These are phyloP conservation scores for Candida lessepsii DNA, from an alignment of 805 yeast genomes.

Conservation along the genomic window DNA sequence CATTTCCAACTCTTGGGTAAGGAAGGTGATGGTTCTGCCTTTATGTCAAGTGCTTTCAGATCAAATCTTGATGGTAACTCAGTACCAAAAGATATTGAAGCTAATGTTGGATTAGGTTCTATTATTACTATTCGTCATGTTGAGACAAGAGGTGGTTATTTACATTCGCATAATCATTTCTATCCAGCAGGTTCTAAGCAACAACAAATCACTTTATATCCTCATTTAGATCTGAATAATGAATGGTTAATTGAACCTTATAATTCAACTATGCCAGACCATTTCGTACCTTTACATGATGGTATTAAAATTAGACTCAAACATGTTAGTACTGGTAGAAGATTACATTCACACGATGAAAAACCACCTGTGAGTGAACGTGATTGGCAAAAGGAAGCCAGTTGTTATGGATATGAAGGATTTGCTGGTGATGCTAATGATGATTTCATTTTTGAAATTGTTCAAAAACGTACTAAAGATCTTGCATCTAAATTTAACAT, in stretches of 20 bases:
- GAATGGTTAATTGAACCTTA: slow-evolving; percentile 70
- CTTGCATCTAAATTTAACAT: slow-evolving; percentile 55
- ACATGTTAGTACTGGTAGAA: slow-evolving; percentile 56
- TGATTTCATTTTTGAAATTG: slow-evolving; percentile 76
- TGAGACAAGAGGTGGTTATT: slow-evolving; percentile 73
- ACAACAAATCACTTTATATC: slow-evolving; percentile 79
- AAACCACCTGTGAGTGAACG: slow-evolving; percentile 72
- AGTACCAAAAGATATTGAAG: slow-evolving; percentile 57
- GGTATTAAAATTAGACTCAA: slow-evolving; percentile 69
- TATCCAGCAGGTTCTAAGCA: slow-evolving; percentile 81
- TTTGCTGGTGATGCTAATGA: slow-evolving; percentile 83
- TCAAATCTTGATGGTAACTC: slow-evolving; percentile 56
- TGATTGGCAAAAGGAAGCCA: slow-evolving; percentile 84
- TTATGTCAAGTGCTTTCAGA: slow-evolving; percentile 73
- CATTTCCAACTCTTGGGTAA: slow-evolving; percentile 58
- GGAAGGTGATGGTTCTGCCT: slow-evolving; percentile 72
- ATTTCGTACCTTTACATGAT: slow-evolving; percentile 61
- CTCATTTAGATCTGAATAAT: slow-evolving; percentile 74
- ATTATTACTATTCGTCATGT: slow-evolving; percentile 63
- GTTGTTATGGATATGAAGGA: slow-evolving; percentile 74
- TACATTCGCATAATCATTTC: slow-evolving; percentile 73
- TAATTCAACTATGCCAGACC: slow-evolving; percentile 53
- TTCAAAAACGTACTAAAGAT: slow-evolving; percentile 46
- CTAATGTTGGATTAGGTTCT: slow-evolving; percentile 75
- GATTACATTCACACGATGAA: slow-evolving; percentile 82